Base-by-base conservation (phyloP, 148 eudicot species). In the Persicaria tinctoria region DNA sequence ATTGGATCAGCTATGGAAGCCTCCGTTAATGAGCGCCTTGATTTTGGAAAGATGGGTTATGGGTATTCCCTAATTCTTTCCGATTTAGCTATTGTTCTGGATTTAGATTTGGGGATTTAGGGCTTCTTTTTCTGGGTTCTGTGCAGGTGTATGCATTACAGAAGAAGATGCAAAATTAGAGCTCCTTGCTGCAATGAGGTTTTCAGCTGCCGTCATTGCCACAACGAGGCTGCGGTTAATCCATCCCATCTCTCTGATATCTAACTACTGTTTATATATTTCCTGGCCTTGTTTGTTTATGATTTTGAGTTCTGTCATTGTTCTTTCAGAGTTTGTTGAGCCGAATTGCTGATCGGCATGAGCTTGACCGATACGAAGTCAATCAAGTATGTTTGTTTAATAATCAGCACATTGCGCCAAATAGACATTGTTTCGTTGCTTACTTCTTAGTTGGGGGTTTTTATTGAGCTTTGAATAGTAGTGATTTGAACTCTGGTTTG, bases 151-250 rank as follows among this genome's bases (percentile, higher is more conserved):
- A 88, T 88, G 84, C 99, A 96, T 83, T 96, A 96, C 76, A 90
- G 93, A 74, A 85, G 99, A 78, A 90, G 99, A 75, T 96, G 99
- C 87, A 83, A 74, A 83, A 89, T 96, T 80, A 78, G 97, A 82
- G 97, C 99, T 84, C 99, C 97, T 27, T 96, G 99, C 77, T 96
- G 97, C 78, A 96, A 96, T 9, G 97, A 92, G 84, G 85, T 90
- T 76, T 96, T 78, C 76, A 83, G 87, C 66, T 96, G 99, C 80
- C 91, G 99, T 69, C 99, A 96, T 79, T 96, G 99, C 78, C 97
- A 96, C 83, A 96, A 92, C 73, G 97, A 96, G 68, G 88, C 89
- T 53, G 74, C 89, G 83, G 99, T 95, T 32, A 90, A 49, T 70
- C 27, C 51, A 4, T 55, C 16, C 0, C 45, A 8, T 18, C 32